Evolutionary conservation across 495 filamentous ascomycete genomes (phyloP).

Genomic region (Talaromyces adpressus): DNA sequence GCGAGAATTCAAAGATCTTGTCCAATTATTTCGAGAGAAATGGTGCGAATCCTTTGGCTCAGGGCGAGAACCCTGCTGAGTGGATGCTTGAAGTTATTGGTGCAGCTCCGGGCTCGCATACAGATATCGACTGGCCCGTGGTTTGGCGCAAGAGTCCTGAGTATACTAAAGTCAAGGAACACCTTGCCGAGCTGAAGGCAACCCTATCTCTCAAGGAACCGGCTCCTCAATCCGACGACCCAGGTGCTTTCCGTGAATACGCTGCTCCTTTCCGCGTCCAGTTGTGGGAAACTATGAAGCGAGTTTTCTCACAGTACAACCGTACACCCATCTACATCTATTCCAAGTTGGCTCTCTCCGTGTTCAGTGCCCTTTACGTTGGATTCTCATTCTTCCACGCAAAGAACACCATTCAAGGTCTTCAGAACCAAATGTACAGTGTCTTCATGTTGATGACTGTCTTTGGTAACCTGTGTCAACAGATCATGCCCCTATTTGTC

Average conservation of each 20-base stretch:
- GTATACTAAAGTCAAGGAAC: slow-evolving; percentile 50
- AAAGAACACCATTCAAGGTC: slow-evolving; percentile 61
- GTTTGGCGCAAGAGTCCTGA: slow-evolving; percentile 71
- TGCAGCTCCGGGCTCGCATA: slow-evolving; percentile 69
- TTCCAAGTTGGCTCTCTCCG: slow-evolving; percentile 55
- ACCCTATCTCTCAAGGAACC: slow-evolving; percentile 32
- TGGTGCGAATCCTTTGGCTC: slow-evolving; percentile 60
- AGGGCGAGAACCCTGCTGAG: slow-evolving; percentile 73
- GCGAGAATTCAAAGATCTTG: slow-evolving; percentile 62
- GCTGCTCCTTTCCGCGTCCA: slow-evolving; percentile 45
- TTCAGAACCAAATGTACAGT: slow-evolving; percentile 83
- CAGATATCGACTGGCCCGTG: slow-evolving; percentile 71
- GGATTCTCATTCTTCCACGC: slow-evolving; percentile 82
- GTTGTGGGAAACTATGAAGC: slow-evolving; percentile 36
- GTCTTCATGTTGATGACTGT: slow-evolving; percentile 79
- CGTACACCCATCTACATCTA: slow-evolving; percentile 82
- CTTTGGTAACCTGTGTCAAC: slow-evolving; percentile 67
- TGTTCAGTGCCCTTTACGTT: slow-evolving; percentile 58
- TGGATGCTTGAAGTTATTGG: slow-evolving; percentile 93
- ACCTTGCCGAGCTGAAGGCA: slow-evolving; percentile 59
- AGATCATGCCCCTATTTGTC: slow-evolving; percentile 82
- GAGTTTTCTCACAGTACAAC: slow-evolving; percentile 88
- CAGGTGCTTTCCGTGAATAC: slow-evolving; percentile 36
- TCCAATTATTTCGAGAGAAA: slow-evolving; percentile 73
- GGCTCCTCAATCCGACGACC: slow-evolving; percentile 28